Conservation (phyloP, 257 asterid genomes). For the Cynanchum wilfordii region DNA sequence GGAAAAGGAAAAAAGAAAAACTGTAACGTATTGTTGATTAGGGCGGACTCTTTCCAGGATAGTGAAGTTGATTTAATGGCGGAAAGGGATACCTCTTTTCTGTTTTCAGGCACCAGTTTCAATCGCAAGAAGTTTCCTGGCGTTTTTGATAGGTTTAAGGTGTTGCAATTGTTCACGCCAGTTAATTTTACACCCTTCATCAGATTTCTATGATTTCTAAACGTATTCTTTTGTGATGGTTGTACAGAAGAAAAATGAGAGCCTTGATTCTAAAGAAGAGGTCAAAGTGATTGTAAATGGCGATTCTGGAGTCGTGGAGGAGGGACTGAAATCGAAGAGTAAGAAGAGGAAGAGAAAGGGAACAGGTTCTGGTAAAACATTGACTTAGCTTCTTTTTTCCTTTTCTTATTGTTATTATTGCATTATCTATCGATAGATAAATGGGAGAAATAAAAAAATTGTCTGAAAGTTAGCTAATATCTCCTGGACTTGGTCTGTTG, state of each 20-base stretch:
- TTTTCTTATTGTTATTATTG: background rate
- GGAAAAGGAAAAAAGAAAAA: too few species aligned
- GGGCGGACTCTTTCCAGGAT: background rate
- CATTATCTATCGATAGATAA: background rate
- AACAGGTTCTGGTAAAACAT: constrained; percentile 33
- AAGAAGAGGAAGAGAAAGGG: constrained; percentile 80
- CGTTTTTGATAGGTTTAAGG: constrained; percentile 70
- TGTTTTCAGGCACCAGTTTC: constrained; percentile 67
- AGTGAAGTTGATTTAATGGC: constrained; percentile 15
- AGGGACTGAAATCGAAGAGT: constrained; percentile 14
- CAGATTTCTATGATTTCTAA: background rate
- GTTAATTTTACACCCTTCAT: background rate
- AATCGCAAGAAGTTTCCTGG: constrained; percentile 58
- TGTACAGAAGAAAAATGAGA: constrained; percentile 42
- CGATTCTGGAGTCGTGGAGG: constrained; percentile 24
- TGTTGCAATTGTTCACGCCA: background rate
- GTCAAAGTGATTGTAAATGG: constrained; percentile 32
- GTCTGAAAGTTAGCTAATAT: background rate
- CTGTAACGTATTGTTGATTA: background rate
- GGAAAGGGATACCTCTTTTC: constrained; percentile 61
- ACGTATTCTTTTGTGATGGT: constrained; percentile 3
- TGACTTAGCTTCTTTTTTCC: background rate
- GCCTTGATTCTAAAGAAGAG: constrained; percentile 31
- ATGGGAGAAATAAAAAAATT: background rate
- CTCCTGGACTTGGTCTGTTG: background rate